A percentile compares a stretch with the other conserved stretches of the same genome.
Conservation (phyloP, 2,329 filamentous ascomycete species). For the Venturia oleaginea region DNA sequence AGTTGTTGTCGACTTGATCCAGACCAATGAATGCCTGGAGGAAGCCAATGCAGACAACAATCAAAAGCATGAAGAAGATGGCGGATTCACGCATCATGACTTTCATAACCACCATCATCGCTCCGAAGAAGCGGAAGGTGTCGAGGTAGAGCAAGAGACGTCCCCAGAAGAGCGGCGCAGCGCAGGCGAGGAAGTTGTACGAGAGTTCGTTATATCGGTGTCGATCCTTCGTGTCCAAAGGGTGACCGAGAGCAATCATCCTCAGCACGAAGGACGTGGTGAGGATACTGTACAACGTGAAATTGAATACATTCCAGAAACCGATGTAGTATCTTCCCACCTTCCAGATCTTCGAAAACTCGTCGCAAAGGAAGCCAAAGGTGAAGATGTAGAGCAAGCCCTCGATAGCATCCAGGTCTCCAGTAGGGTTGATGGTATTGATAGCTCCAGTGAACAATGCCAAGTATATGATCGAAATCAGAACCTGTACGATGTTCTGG, state of each 20-base stretch:
- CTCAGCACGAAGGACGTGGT: slow-evolving; percentile 70
- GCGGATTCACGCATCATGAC: slow-evolving; percentile 59
- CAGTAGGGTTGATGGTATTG: slow-evolving; percentile 82
- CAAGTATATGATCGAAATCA: slow-evolving; percentile 76
- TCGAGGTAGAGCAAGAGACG: slow-evolving; percentile 88
- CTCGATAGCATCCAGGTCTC: slow-evolving; percentile 78
- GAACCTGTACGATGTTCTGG: slow-evolving; percentile 81
- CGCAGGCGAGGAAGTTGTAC: slow-evolving; percentile 91
- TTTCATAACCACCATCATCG: slow-evolving; percentile 95
- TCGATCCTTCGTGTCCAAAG: slow-evolving; percentile 40
- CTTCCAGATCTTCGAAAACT: slow-evolving; percentile 84
- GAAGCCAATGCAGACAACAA: slow-evolving; percentile 77
- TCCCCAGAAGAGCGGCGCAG: slow-evolving; percentile 94
- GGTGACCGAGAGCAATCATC: slow-evolving; percentile 65
- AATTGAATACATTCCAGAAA: slow-evolving; percentile 97
- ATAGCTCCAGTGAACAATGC: slow-evolving; percentile 81
- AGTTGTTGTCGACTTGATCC: slow-evolving; percentile 66
- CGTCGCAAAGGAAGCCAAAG: slow-evolving; percentile 80
- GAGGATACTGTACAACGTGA: slow-evolving; percentile 68
- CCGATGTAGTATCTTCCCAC: slow-evolving; percentile 83
- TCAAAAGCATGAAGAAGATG: slow-evolving; percentile 89
- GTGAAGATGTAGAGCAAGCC: slow-evolving; percentile 85
- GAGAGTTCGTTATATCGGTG: slow-evolving; percentile 65
- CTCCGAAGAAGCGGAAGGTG: slow-evolving; percentile 88
- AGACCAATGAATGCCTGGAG: slow-evolving; percentile 90